Evolutionary conservation across 1,139 yeast species (phyloP), one percentile per base, ranked within the genome.

Genomic region (Yamadazyma jaroonii): DNA sequence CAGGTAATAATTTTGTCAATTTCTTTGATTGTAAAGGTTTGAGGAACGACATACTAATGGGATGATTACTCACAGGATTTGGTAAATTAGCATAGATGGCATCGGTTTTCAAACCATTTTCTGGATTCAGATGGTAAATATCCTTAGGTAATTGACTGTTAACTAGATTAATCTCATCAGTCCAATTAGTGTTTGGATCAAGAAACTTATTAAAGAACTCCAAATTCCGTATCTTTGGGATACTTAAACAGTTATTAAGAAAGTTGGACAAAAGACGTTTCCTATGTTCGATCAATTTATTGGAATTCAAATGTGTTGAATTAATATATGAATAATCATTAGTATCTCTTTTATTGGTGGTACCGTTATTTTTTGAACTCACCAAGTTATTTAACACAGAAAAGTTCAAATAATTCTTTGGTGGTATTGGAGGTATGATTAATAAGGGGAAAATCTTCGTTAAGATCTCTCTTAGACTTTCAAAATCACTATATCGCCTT

Each of bases 361-460:
- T 10, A 21, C 17, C 17, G 20, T 21, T 30, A 21, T 32, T 20
- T 25, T 43, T 44, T 10, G 38, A 41, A 3, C 57, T 56, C 12
- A 62, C 69, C 15, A 68, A 45, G 1, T 67, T 70, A 42, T 66
- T 67, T 36, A 70, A 54, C 32, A 64, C 50, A 6, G 61, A 58
- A 32, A 70, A 59, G 34, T 63, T 63, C 32, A 67, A 53, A 46
- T 69, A 71, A 43, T 92, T 96, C 60, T 92, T 92, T 46, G 90
- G 96, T 0, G 98, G 98, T 26, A 94, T 88, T 0, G 97, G 96
- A 2, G 98, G 98, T 5, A 92, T 77, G 5, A 92, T 73, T 10
- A 81, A 62, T 32, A 94, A 79, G 2, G 98, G 97, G 54, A 86
- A 89, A 25, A 87, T 64, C 53, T 80, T 80, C 6, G 81, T 68